Evolutionary conservation across 108 stramenopile species (phyloP), one percentile per base, ranked within the genome.

Genomic region (Skeletonema marinoi): DNA sequence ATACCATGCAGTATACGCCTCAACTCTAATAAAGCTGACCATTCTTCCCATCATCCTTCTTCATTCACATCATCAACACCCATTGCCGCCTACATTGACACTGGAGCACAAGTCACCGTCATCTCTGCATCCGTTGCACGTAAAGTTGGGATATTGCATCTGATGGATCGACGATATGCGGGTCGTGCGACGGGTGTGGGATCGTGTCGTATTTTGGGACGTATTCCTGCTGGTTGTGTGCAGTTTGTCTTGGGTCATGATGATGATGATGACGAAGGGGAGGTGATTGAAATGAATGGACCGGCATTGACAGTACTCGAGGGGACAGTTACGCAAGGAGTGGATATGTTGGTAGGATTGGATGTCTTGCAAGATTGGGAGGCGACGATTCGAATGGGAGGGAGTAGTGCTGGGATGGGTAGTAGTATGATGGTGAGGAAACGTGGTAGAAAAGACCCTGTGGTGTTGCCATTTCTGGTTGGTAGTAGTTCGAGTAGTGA

Each of bases 111-210:
- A 75, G 86, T 87, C 11, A 86, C 89, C 8, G 87, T 88, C 60
- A 87, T 90, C 46, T 82, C 78, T 10, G 77, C 60, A 29, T 65
- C 82, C 1, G 85, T 80, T 0, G 87, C 86, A 38, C 29, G 68
- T 16, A 56, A 79, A 19, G 80, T 83, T 19, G 87, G 87, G 38
- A 71, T 90, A 17, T 63, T 82, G 29, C 87, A 86, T 42, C 51
- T 86, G 30, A 77, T 90, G 73, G 89, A 90, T 86, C 78, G 86
- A 25, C 71, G 89, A 41, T 90, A 90, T 68, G 86, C 81, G 1
- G 89, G 89, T 21, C 85, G 83, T 33, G 89, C 89, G 39, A 77
- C 83, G 6, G 89, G 89, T 21, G 87, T 90, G 25, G 89, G 87
- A n/a, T 69, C 71, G 41, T 86, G 85, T 62, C 82, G 73, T 13